Evolutionary conservation across 768 basidiomycete species (phyloP).

Genomic region (Coprinopsis sp.): DNA sequence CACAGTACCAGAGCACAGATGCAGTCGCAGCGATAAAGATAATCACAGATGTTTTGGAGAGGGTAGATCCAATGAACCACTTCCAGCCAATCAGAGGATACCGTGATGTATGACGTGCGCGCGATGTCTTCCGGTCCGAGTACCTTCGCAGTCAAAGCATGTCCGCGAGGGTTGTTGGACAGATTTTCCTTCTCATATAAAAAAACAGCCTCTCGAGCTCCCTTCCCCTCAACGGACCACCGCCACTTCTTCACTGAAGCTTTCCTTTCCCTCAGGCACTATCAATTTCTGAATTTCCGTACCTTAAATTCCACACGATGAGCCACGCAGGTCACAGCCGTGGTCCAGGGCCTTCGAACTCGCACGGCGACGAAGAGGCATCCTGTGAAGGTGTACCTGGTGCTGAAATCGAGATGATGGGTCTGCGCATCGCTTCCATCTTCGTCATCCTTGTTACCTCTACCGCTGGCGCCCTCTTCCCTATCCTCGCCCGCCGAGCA

Average conservation of each 20-base stretch:
- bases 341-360: background rate
- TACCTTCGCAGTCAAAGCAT: slow-evolving; percentile 29
- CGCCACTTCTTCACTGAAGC: too few relatives aligned
- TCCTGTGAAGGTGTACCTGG: too few relatives aligned
- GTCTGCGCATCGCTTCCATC: slow-evolving; percentile 64
- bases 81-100: background rate
- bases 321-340: background rate
- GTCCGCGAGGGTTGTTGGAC: slow-evolving; percentile 11
- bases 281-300: too few relatives aligned
- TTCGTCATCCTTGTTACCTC: slow-evolving; percentile 70
- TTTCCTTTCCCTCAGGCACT: too few relatives aligned
- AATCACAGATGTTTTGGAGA: too few relatives aligned
- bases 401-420: slow-evolving; percentile 16
- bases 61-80: too few relatives aligned
- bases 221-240: slow-evolving; percentile 1
- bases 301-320: too few relatives aligned
- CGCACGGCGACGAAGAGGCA: too few relatives aligned
- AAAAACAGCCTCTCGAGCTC: slow-evolving; percentile 1
- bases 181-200: slow-evolving; percentile 10
- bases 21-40: too few relatives aligned
- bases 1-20: too few relatives aligned
- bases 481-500: slow-evolving; percentile 55
- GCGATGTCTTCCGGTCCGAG: slow-evolving; percentile 13
- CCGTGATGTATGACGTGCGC: slow-evolving; percentile 1
- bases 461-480: slow-evolving; percentile 61